Evolutionary conservation across 2,329 filamentous ascomycete species (phyloP), one percentile per base, ranked within the genome.

Genomic region (Teratosphaeria viscida): DNA sequence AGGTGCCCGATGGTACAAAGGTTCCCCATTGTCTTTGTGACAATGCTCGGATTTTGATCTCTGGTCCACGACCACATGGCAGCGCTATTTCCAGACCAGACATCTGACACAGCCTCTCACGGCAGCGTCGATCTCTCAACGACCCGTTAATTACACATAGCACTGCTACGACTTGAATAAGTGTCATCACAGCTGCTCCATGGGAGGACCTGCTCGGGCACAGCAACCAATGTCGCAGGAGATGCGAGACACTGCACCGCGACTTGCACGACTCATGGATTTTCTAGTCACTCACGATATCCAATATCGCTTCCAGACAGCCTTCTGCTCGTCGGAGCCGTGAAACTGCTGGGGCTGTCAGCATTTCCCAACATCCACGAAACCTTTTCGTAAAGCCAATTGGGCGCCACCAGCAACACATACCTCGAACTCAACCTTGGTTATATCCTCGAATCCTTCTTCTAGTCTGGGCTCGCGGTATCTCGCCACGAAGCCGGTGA

Each of bases 381-480:
- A 49, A 49, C n/a, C 43, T 49, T 49, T n/a, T 49, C n/a, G 8
- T 10, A 49, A n/a, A 49, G 43, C 19, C 43, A 49, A 19, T 49
- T n/a, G 16, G 43, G 19, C 19, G 19, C 16, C n/a, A 49, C n/a
- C 5, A 49, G 43, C 16, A 49, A 23, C 76, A 47, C 76, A 47
- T 76, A 84, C 82, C 75, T 81, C 74, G 68, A 99, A 99, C 35
- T 88, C 82, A 0, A 95, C 77, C 58, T 84, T 82, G 0, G 83
- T 78, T 39, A 99, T 83, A 65, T 96, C 90, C 63, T 87, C 77
- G 68, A 96, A 96, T 0, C 92, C 92, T 74, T 99, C 94, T 12
- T 82, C 80, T 1, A 82, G 61, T 47, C 80, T 81, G 0, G 92
- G 94, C 65, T 86, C 81, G 64, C 85, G 84, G 74, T 89, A 94